These are phyloP conservation scores for Ilex asprella DNA, from an alignment of 257 asterid genomes.

Conservation along the genomic window DNA sequence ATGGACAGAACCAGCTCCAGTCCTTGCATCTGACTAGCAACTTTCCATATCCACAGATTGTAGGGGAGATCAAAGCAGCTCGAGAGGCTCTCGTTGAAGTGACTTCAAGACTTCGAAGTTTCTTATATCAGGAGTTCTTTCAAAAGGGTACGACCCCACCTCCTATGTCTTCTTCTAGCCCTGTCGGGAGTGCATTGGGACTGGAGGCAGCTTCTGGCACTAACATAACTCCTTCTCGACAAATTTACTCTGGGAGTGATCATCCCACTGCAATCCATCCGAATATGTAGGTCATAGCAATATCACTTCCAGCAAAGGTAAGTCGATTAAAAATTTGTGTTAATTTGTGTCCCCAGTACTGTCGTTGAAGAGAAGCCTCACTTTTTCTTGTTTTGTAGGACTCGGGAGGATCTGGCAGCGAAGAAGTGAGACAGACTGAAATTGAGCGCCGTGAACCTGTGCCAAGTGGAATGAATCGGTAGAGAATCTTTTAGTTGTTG, in stretches of 20 bases:
- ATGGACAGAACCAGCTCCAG: slow-evolving; percentile 1
- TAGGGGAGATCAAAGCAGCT: slow-evolving; percentile 47
- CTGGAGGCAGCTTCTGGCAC: slow-evolving; percentile 19
- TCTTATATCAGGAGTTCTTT: slow-evolving; percentile 20
- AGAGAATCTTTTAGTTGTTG: slow-evolving; percentile 8
- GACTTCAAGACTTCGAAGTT: slow-evolving; percentile 31
- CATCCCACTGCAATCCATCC: slow-evolving; percentile 17
- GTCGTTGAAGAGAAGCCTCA: background rate
- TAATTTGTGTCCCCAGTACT: no score
- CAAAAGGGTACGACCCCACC: slow-evolving; percentile 19
- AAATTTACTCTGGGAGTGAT: slow-evolving; percentile 16
- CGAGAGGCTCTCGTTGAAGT: slow-evolving; percentile 40
- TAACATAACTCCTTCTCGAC: slow-evolving; percentile 17
- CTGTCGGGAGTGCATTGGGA: slow-evolving; percentile 12
- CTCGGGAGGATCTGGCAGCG: slow-evolving; percentile 32
- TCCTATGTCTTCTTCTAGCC: slow-evolving; percentile 21
- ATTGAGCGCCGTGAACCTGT: slow-evolving; percentile 57
- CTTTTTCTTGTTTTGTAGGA: slow-evolving; percentile 47
- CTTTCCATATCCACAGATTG: slow-evolving; percentile 39
- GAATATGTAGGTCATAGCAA: slow-evolving; percentile 11
- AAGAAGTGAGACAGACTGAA: slow-evolving; percentile 45
- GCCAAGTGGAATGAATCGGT: slow-evolving; percentile 61
- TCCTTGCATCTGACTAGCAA: slow-evolving; percentile 4
- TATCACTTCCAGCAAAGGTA: slow-evolving; percentile 22
- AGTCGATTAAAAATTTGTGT: background rate